These are phyloP conservation scores for Incumbomyces delicatus DNA, from an alignment of 2,329 filamentous ascomycete genomes.

Conservation along the genomic window DNA sequence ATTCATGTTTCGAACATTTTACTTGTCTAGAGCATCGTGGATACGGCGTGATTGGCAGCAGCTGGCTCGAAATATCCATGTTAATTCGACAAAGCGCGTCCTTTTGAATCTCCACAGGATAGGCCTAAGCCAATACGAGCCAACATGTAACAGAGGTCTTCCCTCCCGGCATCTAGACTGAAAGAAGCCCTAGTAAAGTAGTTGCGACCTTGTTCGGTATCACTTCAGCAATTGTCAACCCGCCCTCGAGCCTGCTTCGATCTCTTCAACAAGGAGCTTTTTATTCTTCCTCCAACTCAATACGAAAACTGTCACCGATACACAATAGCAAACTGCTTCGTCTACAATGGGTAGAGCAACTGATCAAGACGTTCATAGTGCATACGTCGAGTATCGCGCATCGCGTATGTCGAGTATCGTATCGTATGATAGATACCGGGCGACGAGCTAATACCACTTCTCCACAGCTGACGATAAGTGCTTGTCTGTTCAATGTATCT, in stretches of 20 bases:
- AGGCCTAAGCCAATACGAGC: constrained; percentile 1
- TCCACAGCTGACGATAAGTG: constrained; percentile 29
- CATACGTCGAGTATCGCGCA: constrained; percentile 45
- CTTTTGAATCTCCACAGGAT: background rate
- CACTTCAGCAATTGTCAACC: background rate
- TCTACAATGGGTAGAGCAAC: constrained; percentile 40
- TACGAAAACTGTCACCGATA: background rate
- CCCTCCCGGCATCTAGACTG: no score
- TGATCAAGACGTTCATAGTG: constrained; percentile 44
- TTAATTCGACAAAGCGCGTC: no score
- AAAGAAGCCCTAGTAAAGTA: background rate
- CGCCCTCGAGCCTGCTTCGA: background rate
- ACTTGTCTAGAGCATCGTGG: no score
- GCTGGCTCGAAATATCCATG: no score
- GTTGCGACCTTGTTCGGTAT: background rate
- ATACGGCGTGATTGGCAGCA: no score
- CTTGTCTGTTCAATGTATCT: constrained; percentile 44
- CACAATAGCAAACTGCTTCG: no score
- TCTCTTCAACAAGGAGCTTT: background rate
- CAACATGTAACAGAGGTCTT: background rate
- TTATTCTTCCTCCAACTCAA: background rate
- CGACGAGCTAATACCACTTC: constrained; percentile 13
- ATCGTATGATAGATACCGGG: constrained; percentile 18
- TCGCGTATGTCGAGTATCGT: constrained; percentile 31
- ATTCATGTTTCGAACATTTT: no score